Percentiles rank a stretch among this genome's conserved stretches.
phyloP scores from a whole-genome alignment of 345 rosid genomes.

The Populus alba region DNA sequence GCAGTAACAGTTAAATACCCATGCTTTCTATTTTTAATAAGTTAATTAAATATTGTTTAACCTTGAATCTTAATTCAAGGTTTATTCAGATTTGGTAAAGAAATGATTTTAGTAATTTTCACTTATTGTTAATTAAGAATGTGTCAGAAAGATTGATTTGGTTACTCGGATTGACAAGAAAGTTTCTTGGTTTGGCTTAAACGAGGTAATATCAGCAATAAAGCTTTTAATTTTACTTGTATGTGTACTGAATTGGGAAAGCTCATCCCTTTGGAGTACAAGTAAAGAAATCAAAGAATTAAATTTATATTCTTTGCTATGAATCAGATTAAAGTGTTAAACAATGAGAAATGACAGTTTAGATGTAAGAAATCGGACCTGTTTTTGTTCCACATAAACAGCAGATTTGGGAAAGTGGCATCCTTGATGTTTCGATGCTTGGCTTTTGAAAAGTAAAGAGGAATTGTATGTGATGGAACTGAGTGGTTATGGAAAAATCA shows the following conservation, averaged over 20 bases:
- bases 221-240: neutral
- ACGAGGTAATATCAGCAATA: neutral
- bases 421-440: neutral
- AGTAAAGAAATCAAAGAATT: neutral
- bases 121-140: neutral
- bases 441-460: neutral
- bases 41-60: neutral
- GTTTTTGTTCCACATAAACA: neutral
- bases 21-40: neutral
- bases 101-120: neutral
- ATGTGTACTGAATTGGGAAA: neutral
- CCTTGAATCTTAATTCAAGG: neutral
- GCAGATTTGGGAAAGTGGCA: neutral
- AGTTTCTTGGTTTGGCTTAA: neutral
- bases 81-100: neutral
- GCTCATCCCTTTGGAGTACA: neutral
- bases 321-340: neutral
- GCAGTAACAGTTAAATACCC: neutral
- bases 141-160: neutral
- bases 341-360: neutral
- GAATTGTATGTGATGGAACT: neutral
- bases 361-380: neutral
- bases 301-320: too few species aligned
- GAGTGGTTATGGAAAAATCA: neutral
- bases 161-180: neutral